Base-by-base conservation (phyloP, 2,329 filamentous ascomycete species). In the Aphanocladium album region DNA sequence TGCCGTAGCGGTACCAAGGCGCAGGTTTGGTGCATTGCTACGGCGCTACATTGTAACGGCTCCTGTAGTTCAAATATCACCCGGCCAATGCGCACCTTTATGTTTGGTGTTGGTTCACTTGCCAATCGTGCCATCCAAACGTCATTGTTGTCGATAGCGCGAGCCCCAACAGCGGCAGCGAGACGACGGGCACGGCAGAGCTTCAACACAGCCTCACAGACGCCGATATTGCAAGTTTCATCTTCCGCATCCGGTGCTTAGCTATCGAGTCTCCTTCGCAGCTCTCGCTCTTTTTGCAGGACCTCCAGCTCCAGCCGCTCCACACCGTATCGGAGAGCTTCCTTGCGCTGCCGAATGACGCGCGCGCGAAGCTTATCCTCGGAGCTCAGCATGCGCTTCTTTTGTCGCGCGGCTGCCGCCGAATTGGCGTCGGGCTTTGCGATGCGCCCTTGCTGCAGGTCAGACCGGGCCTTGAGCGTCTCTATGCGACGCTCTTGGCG, bases 261-360 rank as follows among this genome's bases (percentile, higher is more conserved):
- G 14, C 66, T 67, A 11, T 81, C 80, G 49, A 85, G 65, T 63
- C 79, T 72, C 72, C 81, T 78, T 65, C 81, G 72, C 68, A 86
- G 66, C 73, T 87, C 83, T 63, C 83, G 76, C 75, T 86, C 83
- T 73, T 84, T 85, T 69, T 96, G 92, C 67, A 86, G 81, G n/a
- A 91, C 89, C 77, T 96, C 91, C 68, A 96, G 71, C 78, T 95
- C 90, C 65, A 97, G 74, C 63, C 92, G 83, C 71, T 95, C 91
- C 19, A 96, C 90, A 30, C 90, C 89, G 77, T 96, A 96, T 71
- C 90, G 87, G 67, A 96, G 76, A 54, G 91, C 85, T 74, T 96
- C 91, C 74, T 91, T 93, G 75, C 91, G 89, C 78, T 92, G 90
- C 61, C 85, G 80, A 60, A 95, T 74, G 64, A 89, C 87, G 67